Evolutionary conservation across 2,329 filamentous ascomycete species (phyloP), one percentile per base, ranked within the genome.

Genomic region (Diaporthe citrichinensis): DNA sequence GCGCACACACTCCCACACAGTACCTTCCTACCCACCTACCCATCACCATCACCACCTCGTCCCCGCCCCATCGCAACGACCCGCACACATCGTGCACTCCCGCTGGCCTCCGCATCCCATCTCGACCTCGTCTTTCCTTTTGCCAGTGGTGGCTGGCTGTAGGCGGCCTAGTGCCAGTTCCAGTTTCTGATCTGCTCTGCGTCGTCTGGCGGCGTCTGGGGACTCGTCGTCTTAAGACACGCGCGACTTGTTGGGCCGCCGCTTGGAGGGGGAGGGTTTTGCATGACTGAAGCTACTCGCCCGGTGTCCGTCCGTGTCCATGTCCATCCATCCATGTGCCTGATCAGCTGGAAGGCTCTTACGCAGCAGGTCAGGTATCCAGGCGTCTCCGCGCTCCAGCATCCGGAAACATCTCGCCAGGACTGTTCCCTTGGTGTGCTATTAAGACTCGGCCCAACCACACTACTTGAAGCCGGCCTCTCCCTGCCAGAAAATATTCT

Each of bases 401-500:
- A 61, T 69, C 62, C 73, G 68, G 59, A 57, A 53, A 61, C 65
- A 34, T 74, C 74, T 74, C 72, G 73, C 61, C 68, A 61, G 55
- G 73, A 75, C 73, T 75, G 73, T 71, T 58, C 68, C 71, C 57
- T 65, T 73, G 57, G 57, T 73, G 46, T 53, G 53, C 53, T 61
- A 62, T 72, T 72, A 76, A 76, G 67, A 72, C 68, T 71, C 75
- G 75, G 68, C 57, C 73, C 73, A 75, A 75, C 73, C 73, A 65
- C 75, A 69, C 73, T 75, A 69, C 69, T 65, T 76, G 68, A 76
- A 76, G 73, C 75, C 75, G 73, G 75, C 75, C 73, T 75, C 73
- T 76, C 75, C 75, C 75, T 76, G 75, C 69, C 73, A 76, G 69
- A 57, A 75, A 73, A 59, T 76, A 51, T 74, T 74, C 73, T 59